Evolutionary conservation across 139 green algal genomes (phyloP).

Genomic region (Microglena sp.): DNA sequence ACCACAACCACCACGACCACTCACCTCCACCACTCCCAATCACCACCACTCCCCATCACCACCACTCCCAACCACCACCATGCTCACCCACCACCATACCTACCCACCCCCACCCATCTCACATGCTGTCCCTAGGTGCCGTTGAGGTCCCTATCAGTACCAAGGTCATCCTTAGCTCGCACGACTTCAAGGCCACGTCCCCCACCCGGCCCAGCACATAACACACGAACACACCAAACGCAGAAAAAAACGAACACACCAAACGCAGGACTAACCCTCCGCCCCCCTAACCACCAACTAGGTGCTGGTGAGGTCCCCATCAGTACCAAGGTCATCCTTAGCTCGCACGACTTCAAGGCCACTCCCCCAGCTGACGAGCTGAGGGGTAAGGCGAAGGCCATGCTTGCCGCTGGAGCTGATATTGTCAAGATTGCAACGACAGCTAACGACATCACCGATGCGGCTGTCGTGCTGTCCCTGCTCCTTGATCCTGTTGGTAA

Average conservation of each 20-base stretch:
- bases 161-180: conserved; percentile 86
- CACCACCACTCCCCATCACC: too few species aligned
- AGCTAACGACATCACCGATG: conserved; percentile 73
- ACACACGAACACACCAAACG: too few species aligned
- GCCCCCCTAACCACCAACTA: too few species aligned
- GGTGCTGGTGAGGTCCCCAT: conserved; percentile 36
- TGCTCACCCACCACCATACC: background rate
- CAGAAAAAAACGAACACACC: too few species aligned
- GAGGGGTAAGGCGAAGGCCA: conserved; percentile 26
- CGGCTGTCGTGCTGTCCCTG: conserved; percentile 58
- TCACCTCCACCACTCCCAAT: too few species aligned
- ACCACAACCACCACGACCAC: too few species aligned
- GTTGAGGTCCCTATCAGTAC: conserved; percentile 42
- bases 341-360: conserved; percentile 78
- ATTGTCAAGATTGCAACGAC: conserved; percentile 90
- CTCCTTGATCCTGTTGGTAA: conserved; percentile 28
- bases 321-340: conserved; percentile 82
- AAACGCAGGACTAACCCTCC: background rate
- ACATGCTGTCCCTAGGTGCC: too few species aligned
- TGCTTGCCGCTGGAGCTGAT: conserved; percentile 51
- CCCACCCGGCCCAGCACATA: too few species aligned
- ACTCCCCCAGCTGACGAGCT: conserved; percentile 65
- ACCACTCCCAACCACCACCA: too few species aligned
- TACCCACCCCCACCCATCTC: conserved; percentile 2
- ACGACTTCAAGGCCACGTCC: conserved; percentile 87